Evolutionary conservation across 164 flowering plant species (phyloP).

Genomic region (Tinospora cordifolia): DNA sequence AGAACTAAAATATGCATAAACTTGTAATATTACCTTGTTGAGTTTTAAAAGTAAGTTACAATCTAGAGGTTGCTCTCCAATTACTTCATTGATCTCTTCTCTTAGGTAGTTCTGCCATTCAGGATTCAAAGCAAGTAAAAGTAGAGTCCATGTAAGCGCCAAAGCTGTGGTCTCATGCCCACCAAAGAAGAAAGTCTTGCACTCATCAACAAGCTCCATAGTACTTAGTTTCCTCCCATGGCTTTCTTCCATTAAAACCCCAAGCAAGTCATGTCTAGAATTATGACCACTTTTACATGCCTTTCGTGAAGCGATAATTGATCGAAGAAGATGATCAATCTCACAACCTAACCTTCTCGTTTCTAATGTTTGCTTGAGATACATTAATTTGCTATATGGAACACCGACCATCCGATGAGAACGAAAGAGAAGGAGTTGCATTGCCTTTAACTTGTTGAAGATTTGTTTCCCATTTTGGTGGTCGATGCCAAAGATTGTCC

Average conservation of each 20-base stretch:
- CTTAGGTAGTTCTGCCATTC: conserved; percentile 67
- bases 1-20: no score
- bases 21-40: conserved; percentile 50
- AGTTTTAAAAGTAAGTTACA: conserved; percentile 41
- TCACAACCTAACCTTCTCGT: conserved; percentile 57
- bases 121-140: conserved; percentile 52
- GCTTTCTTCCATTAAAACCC: conserved; percentile 42
- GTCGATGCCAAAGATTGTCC: conserved; percentile 59
- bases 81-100: conserved; percentile 58
- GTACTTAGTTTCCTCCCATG: conserved; percentile 26
- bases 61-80: conserved; percentile 45
- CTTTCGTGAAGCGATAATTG: conserved; percentile 39
- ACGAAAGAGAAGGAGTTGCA: conserved; percentile 58
- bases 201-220: conserved; percentile 72
- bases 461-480: conserved; percentile 35
- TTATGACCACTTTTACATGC: background rate
- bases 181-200: conserved; percentile 90
- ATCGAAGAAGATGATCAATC: conserved; percentile 50
- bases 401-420: conserved; percentile 67
- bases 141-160: conserved; percentile 70
- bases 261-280: conserved; percentile 40
- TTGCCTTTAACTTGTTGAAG: conserved; percentile 46
- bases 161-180: conserved; percentile 86
- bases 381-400: conserved; percentile 49
- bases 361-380: conserved; percentile 34